Evolutionary conservation across 805 yeast genomes (phyloP), one percentile per base, ranked within the genome.

Genomic region (Alloascoidea africana): DNA sequence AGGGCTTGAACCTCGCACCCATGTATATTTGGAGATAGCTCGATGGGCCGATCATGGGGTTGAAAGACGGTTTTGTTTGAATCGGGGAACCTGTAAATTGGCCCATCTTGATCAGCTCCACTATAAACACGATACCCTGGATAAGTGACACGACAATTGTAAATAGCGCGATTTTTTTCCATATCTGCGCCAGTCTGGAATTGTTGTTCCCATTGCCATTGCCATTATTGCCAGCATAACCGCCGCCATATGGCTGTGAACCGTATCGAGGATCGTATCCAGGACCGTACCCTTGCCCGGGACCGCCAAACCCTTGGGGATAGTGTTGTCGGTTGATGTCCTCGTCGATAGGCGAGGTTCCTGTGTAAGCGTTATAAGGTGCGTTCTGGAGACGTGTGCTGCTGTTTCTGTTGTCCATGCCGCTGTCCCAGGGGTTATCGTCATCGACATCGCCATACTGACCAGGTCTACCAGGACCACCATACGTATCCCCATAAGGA

Each of bases 21-120:
- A 75, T 67, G 45, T 73, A 69, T 40, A 79, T 76, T 48, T 73
- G 64, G 1, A 77, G 59, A 46, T 76, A 76, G 0, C 76, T 57
- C 2, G 84, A 76, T 6, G 87, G 87, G 1, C 87, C 87, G 17
- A 79, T 51, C 86, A 79, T 78, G 4, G 86, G 87, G 50, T 79
- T 79, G 59, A 79, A 75, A 42, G 72, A 68, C 3, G 87, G 87
- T 45, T 74, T 54, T 0, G 82, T 73, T 49, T 74, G 83, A 42
- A 79, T 66, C 2, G 78, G 72, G 13, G 69, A 63, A 2, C 83
- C 82, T 0, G 86, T 78, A 34, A 70, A 58, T 4, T 51, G 46
- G 4, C 73, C 66, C 81, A 73, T 73, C 39, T 57, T 59, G 6
- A 62, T 66, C 27, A 79, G 53, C 51, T 79, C 86, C 8, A 65